Evolutionary conservation across 805 yeast species (phyloP), one percentile per base, ranked within the genome.

Genomic region (Candida taoyuanica): DNA sequence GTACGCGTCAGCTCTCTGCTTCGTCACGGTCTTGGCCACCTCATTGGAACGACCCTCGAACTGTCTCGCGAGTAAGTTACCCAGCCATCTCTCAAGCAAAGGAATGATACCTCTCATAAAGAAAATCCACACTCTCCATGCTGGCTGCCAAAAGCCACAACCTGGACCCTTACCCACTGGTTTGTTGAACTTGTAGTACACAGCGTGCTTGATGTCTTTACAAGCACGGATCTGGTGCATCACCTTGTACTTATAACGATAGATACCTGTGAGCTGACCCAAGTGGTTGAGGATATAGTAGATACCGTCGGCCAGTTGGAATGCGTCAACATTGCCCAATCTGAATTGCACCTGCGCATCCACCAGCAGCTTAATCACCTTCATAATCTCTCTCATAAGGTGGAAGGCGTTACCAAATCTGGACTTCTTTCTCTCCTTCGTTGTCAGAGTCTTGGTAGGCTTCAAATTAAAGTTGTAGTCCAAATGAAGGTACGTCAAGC

Each of bases 131-230:
- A 89, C 91, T 49, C 96, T 68, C 98, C 98, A 93, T 1, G 96
- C 85, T 0, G 98, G 98, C 56, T 93, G 98, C 99, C 99, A 93
- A 59, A 93, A 85, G 1, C 99, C 99, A 65, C 95, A 85, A 0
- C 98, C 98, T 1, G 98, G 98, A 3, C 98, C 98, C 56, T 91
- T 93, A 0, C 97, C 97, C 18, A 93, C 84, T n/a, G 76, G 67
- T 26, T 71, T 69, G 55, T 93, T 93, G 65, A 93, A 93, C 44
- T 82, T 70, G 47, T 85, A 73, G 56, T 93, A 93, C 1, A 93
- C 82, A 6, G 91, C 80, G 58, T 93, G 98, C 61, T 93, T 93
- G 52, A 93, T 64, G 62, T 93, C 98, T 58, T 93, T 93, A 59
- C 97, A 88, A 2, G 95, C 89, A 35, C 97, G 74, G 29, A 93